phyloP scores from a whole-genome alignment of 768 basidiomycete species.

The Gloeostereum incarnatum region DNA sequence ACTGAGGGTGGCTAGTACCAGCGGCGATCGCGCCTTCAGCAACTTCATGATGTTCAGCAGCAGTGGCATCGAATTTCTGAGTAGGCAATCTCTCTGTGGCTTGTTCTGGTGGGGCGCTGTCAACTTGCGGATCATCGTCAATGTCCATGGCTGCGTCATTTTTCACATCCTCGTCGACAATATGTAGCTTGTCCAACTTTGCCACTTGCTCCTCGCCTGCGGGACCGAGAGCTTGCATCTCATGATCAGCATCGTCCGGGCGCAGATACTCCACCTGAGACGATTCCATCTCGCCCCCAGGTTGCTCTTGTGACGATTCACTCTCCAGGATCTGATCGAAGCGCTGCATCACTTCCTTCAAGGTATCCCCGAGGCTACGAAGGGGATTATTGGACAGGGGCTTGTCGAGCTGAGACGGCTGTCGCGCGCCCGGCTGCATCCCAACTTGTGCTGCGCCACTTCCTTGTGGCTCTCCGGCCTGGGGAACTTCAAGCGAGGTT shows the following conservation, averaged over 20 bases:
- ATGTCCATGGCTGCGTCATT: slow-evolving; percentile 40
- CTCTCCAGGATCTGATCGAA: slow-evolving; percentile 70
- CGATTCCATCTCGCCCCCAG: slow-evolving; percentile 23
- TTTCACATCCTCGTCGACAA: slow-evolving; percentile 51
- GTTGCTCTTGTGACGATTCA: slow-evolving; percentile 21
- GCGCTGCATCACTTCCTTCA: slow-evolving; percentile 75
- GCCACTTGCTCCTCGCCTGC: slow-evolving; percentile 79
- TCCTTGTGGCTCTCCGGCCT: slow-evolving; percentile 12
- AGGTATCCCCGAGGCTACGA: slow-evolving; percentile 76
- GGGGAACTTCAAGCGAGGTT: slow-evolving; percentile 11
- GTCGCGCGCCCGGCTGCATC: slow-evolving; percentile 36
- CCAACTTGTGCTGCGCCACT: slow-evolving; percentile 30
- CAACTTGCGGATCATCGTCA: slow-evolving; percentile 22
- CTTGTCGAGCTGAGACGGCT: slow-evolving; percentile 26
- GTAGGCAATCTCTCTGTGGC: slow-evolving; percentile 12
- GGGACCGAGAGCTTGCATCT: slow-evolving; percentile 86
- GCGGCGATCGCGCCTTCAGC: slow-evolving; percentile 39
- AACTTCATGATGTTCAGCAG: slow-evolving; percentile 18
- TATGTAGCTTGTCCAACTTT: slow-evolving; percentile 71
- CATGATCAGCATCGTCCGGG: slow-evolving; percentile 56
- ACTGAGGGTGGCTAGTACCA: slow-evolving; percentile 3
- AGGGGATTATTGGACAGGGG: slow-evolving; percentile 41
- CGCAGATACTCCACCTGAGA: slow-evolving; percentile 70
- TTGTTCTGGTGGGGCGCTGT: slow-evolving; percentile 17
- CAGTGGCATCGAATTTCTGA: slow-evolving; percentile 13